Percentiles rank a stretch among this genome's conserved stretches.
phyloP scores from a whole-genome alignment of 345 rosid genomes.

The Angophora floribunda region DNA sequence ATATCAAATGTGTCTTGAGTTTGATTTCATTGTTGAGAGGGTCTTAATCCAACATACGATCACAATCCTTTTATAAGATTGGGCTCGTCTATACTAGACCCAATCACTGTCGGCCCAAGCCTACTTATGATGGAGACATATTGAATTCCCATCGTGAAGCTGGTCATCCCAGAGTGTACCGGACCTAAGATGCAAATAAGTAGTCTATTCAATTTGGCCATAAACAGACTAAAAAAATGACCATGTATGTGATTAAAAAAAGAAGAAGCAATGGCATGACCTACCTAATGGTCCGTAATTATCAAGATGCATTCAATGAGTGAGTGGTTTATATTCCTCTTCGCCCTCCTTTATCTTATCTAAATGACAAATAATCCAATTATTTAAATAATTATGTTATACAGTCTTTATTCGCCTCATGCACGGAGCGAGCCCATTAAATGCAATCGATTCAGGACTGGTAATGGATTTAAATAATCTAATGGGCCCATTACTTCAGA shows the following conservation, averaged over 20 bases:
- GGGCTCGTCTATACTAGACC: neutral
- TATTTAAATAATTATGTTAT: too few relatives aligned
- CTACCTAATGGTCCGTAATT: neutral
- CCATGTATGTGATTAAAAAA: neutral
- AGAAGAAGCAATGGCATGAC: neutral
- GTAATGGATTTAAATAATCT: neutral
- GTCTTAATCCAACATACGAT: neutral
- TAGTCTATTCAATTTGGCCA: neutral
- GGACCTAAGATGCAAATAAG: neutral
- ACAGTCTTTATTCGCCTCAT: neutral
- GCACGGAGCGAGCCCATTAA: neutral
- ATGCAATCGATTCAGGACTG: neutral
- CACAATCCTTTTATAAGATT: neutral
- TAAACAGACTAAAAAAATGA: neutral
- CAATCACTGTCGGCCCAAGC: neutral
- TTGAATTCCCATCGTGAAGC: rapidly evolving
- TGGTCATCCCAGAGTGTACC: rapidly evolving
- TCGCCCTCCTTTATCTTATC: neutral
- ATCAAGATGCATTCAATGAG: neutral
- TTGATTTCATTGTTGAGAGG: neutral
- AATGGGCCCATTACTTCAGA: neutral
- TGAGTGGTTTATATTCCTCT: neutral
- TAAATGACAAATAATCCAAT: neutral
- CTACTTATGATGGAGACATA: neutral
- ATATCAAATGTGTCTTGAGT: neutral